Conservation (phyloP, 139 green algal species). For the Tetratostichococcus sp. region DNA sequence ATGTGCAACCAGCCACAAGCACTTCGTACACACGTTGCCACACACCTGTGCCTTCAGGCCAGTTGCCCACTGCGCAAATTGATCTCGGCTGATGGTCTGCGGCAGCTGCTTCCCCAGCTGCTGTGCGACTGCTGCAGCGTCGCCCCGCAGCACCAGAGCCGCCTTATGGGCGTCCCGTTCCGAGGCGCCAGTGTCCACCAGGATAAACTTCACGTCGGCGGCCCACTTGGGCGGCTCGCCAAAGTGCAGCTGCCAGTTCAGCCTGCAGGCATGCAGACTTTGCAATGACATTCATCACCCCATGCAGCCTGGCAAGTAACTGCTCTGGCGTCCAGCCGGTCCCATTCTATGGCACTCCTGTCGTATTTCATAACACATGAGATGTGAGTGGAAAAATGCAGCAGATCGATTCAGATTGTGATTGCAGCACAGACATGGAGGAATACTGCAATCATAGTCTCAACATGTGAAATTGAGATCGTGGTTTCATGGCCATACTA, state of each 20-base stretch:
- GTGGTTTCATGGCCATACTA: no score
- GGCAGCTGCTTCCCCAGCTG: conserved; percentile 32
- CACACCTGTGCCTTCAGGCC: neutral
- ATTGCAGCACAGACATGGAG: no score
- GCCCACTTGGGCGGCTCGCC: conserved; percentile 64
- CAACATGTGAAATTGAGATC: no score
- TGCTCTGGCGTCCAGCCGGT: no score
- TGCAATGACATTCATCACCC: no score
- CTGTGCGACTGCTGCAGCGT: conserved; percentile 38
- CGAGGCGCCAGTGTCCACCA: conserved; percentile 50
- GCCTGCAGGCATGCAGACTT: conserved; percentile 14
- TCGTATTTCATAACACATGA: no score
- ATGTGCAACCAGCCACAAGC: neutral
- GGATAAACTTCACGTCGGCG: conserved; percentile 55
- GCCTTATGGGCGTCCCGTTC: conserved; percentile 35
- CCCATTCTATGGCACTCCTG: no score
- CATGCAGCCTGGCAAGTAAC: no score
- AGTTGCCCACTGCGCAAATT: neutral
- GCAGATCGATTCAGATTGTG: no score
- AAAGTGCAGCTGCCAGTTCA: conserved; percentile 87
- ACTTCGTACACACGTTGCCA: neutral
- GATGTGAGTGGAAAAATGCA: no score
- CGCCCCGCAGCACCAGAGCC: conserved; percentile 36
- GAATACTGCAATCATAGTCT: no score
- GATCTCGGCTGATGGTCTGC: neutral